phyloP scores from a whole-genome alignment of 345 rosid genomes.

The Brassica nigra region DNA sequence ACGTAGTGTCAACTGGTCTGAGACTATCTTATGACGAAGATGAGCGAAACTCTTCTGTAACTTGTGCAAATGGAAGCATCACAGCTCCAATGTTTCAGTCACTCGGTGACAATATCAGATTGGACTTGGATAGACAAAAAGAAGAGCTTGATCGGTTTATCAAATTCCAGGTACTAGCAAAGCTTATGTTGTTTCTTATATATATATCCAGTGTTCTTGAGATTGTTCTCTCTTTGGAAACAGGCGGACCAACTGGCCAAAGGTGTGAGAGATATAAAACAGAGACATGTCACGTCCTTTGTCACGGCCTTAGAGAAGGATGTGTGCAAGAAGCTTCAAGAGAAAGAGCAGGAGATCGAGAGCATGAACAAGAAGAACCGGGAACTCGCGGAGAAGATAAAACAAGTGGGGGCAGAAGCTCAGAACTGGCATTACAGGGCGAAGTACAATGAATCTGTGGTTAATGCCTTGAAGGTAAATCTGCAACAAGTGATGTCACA shows the following conservation, averaged over 20 bases:
- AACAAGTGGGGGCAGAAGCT: conserved; percentile 65
- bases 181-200: neutral
- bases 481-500: conserved; percentile 75
- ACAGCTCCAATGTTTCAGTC: conserved; percentile 59
- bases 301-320: conserved; percentile 69
- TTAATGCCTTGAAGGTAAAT: conserved; percentile 62
- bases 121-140: conserved; percentile 60
- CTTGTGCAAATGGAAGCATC: conserved; percentile 72
- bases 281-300: conserved; percentile 64
- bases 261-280: conserved; percentile 70
- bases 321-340: conserved; percentile 59
- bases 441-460: conserved; percentile 76
- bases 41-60: conserved; percentile 75
- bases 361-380: conserved; percentile 66
- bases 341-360: conserved; percentile 73
- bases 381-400: conserved; percentile 67
- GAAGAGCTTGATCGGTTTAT: conserved; percentile 71
- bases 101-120: conserved; percentile 57
- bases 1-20: conserved; percentile 78
- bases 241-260: conserved; percentile 69
- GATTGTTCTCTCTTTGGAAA: neutral
- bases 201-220: neutral
- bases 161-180: conserved; percentile 61
- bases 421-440: conserved; percentile 83
- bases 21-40: conserved; percentile 42